These are phyloP conservation scores for Candida fluviatilis DNA, from an alignment of 805 yeast species.

Conservation along the genomic window DNA sequence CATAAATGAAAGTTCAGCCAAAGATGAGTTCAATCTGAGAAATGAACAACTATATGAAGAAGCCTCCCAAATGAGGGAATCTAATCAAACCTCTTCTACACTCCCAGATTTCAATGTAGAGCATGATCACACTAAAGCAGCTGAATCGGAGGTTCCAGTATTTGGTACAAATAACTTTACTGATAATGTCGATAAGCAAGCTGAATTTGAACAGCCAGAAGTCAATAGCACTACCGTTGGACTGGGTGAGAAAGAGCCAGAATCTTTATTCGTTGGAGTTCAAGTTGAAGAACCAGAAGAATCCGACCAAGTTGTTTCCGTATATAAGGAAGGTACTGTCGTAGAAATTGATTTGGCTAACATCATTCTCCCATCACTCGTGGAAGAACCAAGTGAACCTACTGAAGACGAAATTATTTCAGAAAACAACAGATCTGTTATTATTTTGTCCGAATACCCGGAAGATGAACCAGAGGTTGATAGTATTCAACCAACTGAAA, in stretches of 20 bases:
- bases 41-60: too few species aligned
- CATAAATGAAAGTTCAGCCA: too few species aligned
- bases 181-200: neutral
- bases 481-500: conserved; percentile 2
- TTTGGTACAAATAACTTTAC: too few species aligned
- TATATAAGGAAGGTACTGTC: neutral
- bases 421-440: neutral
- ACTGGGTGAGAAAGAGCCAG: neutral
- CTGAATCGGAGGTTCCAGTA: too few species aligned
- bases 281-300: conserved; percentile 2
- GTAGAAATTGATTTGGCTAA: neutral
- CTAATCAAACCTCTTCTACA: too few species aligned
- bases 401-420: neutral
- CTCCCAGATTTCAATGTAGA: too few species aligned
- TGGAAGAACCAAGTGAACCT: conserved; percentile 1
- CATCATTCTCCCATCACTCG: neutral
- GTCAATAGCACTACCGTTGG: neutral
- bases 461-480: conserved; percentile 1
- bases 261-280: neutral
- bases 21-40: too few species aligned
- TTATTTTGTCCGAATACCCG: neutral
- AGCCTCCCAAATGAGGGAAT: too few species aligned
- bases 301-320: neutral
- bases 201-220: neutral
- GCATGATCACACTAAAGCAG: too few species aligned